Evolutionary conservation across 768 basidiomycete genomes (phyloP).

Genomic region (Lyophyllum decastes): DNA sequence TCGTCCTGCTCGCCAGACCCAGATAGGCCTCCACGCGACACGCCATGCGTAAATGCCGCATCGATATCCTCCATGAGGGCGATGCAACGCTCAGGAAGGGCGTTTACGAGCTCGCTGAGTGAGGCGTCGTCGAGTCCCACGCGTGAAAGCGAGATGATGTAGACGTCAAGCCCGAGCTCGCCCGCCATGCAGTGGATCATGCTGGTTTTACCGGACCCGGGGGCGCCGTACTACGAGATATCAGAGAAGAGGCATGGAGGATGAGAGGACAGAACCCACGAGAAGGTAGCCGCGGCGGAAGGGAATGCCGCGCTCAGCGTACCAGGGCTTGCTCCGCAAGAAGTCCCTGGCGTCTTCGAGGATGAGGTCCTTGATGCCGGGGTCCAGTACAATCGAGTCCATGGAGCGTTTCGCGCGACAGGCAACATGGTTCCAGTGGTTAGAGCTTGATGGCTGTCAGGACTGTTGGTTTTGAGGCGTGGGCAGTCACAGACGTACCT

Average conservation of each 20-base stretch:
- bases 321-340: conserved; percentile 58
- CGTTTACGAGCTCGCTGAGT: conserved; percentile 52
- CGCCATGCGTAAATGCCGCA: conserved; percentile 49
- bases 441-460: conserved; percentile 12
- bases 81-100: conserved; percentile 56
- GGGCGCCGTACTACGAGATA: conserved; percentile 55
- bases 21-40: conserved; percentile 22
- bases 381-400: conserved; percentile 61
- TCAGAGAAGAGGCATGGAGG: neutral
- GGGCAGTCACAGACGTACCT: conserved; percentile 23
- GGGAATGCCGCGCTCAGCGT: conserved; percentile 64
- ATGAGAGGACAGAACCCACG: conserved; percentile 13
- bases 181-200: conserved; percentile 70
- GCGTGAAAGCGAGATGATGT: conserved; percentile 62
- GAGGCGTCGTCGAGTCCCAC: conserved; percentile 55
- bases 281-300: conserved; percentile 70
- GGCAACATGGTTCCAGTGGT: conserved; percentile 51
- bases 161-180: conserved; percentile 64
- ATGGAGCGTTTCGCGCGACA: conserved; percentile 57
- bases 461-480: neutral
- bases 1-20: conserved; percentile 1
- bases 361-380: conserved; percentile 56
- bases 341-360: conserved; percentile 65
- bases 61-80: conserved; percentile 78
- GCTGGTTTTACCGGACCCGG: conserved; percentile 73